Base-by-base conservation (phyloP, 1,284 basidiomycete species). In the Puccinia novopanici region DNA sequence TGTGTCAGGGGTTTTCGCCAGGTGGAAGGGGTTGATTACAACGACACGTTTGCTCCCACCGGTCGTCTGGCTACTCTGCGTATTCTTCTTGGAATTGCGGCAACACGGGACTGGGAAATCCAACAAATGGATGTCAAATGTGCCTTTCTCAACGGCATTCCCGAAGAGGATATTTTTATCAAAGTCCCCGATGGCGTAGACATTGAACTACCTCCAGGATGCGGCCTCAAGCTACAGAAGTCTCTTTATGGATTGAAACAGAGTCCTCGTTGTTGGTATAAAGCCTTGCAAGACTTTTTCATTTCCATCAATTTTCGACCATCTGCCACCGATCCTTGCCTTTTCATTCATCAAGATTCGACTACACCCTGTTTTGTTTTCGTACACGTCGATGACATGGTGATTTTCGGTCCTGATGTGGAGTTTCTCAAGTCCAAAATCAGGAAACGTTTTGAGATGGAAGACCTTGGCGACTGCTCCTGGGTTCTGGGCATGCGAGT, bases 51-150 rank as follows among this genome's bases (percentile, higher is more conserved):
- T 27, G 30, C 73, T 6, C 73, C 73, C 3, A 75, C 73, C 3
- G 54, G 34, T 3, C 40, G 54, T 0, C 59, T 63, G 0, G 9
- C 59, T 6, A 54, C 73, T 0, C 17, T 48, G 0, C 57, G 52
- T 0, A 0, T 63, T 0, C 0, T 75, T 13, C 54, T 75, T 0
- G 24, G 30, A 0, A 2, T 75, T 0, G 37, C 34, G 0, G 55
- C 54, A 8, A 0, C 5, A 19, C n/a, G 48, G 8, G n/a, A 75
- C 13, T 75, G 63, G n/a, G 24, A 37, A 2, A 63, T 75, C 54
- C 57, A 75, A 15, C 73, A 75, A 50, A 75, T 75, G 73, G 57
- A 75, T 50, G 40, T 75, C 15, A 15, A 30, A 30, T 61, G 55
- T 22, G 54, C 57, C 0, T 75, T 75, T 27, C 42, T 75, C 0